Base-by-base conservation (phyloP, 2,329 filamentous ascomycete species). In the Arthrobotrys sinensis region DNA sequence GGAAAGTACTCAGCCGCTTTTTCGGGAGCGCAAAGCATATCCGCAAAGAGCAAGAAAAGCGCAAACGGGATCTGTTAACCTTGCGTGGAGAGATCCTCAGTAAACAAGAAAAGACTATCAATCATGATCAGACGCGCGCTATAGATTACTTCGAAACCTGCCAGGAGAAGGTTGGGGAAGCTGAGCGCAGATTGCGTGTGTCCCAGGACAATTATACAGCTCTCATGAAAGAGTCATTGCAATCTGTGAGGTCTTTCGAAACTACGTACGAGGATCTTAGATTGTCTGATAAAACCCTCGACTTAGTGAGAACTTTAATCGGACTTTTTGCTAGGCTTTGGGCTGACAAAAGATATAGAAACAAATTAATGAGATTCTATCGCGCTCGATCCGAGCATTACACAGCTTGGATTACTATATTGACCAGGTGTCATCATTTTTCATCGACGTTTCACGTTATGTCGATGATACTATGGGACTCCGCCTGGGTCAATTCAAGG, bases 191-290 rank as follows among this genome's bases (percentile, higher is more conserved):
- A 12, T 12, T 57, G 2, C 12, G n/a, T 38, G 28, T n/a, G 16
- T 57, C n/a, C 8, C 32, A 57, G 12, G 32, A 57, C 1, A 57
- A 57, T 38, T 57, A 38, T 57, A 38, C 12, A 4, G 12, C 52
- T 7, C 52, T 57, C 11, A 4, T 38, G 12, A 19, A 57, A 14
- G 10, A 38, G 1, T 14, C 38, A 38, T 10, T 10, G 4, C 12
- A 19, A 57, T 21, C 52, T 3, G 32, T 11, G 11, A 21, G 38
- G 52, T 16, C 32, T 57, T 21, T 57, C 7, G n/a, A 12, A 1
- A 38, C 2, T 57, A 32, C 52, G 5, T 38, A 32, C n/a, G n/a
- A 57, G 4, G 52, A 57, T 21, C 52, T 57, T 21, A 38, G 7
- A 11, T 5, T 57, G 5, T 57, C 52, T 21, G 32, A 57, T 57